Percentiles rank a stretch among this genome's conserved stretches.
Evolutionary conservation across 768 basidiomycete genomes (phyloP).

Genomic region (Cantharellus cinnabarinus): DNA sequence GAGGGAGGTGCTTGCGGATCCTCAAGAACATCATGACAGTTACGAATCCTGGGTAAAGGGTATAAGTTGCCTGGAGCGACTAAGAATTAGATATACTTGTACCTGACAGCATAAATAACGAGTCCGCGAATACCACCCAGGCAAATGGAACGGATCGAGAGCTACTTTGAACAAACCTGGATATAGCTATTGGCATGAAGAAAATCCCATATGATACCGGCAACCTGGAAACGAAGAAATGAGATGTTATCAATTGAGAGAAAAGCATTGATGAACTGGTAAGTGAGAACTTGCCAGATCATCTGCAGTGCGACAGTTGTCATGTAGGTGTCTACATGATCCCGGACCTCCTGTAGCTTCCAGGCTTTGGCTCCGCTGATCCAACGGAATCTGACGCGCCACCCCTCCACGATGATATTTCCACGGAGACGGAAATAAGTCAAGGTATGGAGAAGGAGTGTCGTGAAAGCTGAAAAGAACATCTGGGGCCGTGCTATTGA

Average conservation of each 20-base stretch:
- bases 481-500: not conserved
- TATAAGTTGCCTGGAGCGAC: not conserved
- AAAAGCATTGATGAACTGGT: not conserved
- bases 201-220: no score
- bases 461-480: conserved; percentile 4
- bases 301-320: conserved; percentile 2
- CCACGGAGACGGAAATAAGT: conserved; percentile 5
- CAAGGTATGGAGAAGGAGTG: conserved; percentile 1
- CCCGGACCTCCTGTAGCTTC: not conserved
- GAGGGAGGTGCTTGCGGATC: not conserved
- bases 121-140: not conserved
- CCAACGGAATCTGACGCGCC: not conserved
- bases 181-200: no score
- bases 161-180: no score
- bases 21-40: not conserved
- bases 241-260: conserved; percentile 1
- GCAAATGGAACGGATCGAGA: no score
- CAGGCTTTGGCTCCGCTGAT: not conserved
- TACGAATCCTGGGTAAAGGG: not conserved
- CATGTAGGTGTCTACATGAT: not conserved
- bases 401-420: conserved; percentile 2
- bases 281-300: conserved; percentile 4
- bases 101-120: not conserved
- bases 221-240: not conserved
- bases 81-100: not conserved